Percentiles rank a stretch among this genome's conserved stretches.
Evolutionary conservation across 2,329 filamentous ascomycete species (phyloP).

Genomic region (Pseudopithomyces maydicus): DNA sequence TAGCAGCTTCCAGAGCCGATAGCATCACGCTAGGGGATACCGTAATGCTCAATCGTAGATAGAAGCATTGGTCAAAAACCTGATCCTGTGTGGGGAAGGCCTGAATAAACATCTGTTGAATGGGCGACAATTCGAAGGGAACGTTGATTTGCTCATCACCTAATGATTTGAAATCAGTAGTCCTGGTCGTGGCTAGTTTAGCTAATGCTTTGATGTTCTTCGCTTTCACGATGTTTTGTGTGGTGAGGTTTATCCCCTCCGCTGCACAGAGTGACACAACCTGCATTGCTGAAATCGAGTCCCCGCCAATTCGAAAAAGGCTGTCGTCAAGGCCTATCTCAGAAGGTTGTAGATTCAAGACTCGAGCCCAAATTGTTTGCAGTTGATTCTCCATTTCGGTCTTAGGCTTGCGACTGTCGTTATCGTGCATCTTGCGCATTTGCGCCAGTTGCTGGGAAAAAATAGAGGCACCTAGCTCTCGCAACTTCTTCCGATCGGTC

Average conservation of each 20-base stretch:
- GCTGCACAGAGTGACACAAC: conserved; percentile 36
- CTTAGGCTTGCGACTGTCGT: background rate
- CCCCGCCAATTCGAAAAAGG: conserved; percentile 41
- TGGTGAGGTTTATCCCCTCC: conserved; percentile 32
- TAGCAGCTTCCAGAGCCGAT: conserved; percentile 35
- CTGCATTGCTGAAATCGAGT: conserved; percentile 43
- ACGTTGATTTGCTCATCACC: background rate
- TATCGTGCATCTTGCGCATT: background rate
- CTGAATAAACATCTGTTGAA: conserved; percentile 34
- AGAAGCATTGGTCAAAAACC: conserved; percentile 41
- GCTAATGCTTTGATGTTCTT: conserved; percentile 32
- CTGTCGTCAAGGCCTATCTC: conserved; percentile 37
- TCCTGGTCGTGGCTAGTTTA: background rate
- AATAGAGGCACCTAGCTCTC: background rate
- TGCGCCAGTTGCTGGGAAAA: background rate
- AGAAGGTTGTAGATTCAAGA: conserved; percentile 27
- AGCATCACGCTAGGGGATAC: conserved; percentile 29
- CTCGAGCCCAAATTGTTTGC: conserved; percentile 34
- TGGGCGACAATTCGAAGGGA: conserved; percentile 35
- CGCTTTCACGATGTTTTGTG: conserved; percentile 37
- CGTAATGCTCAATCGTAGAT: too few relatives aligned
- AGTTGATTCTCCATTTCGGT: conserved; percentile 30
- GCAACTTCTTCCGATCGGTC: conserved; percentile 44
- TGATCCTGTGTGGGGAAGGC: conserved; percentile 27
- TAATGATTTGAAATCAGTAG: background rate